Conservation (phyloP, 148 eudicot genomes). For the Cornus kousa region DNA sequence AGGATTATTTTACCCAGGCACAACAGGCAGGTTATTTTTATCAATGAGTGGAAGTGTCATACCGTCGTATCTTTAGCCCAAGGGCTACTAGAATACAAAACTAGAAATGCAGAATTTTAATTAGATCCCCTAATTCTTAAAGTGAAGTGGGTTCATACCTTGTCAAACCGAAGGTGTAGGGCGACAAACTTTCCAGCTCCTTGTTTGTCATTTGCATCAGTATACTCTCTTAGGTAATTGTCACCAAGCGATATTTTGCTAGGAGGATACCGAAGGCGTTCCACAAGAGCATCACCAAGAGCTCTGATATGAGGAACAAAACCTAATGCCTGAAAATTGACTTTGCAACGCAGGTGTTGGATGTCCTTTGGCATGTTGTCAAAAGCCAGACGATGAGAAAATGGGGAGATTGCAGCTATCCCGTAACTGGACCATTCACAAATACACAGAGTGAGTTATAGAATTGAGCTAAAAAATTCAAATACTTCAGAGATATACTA, state of each 20-base stretch:
- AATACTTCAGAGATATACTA: neutral
- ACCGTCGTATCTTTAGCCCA: neutral
- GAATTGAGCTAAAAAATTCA: neutral
- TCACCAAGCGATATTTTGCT: constrained; percentile 16
- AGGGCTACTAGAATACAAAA: neutral
- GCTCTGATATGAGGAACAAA: constrained; percentile 79
- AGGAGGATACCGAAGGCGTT: constrained; percentile 53
- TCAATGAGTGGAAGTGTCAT: neutral
- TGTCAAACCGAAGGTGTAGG: constrained; percentile 95
- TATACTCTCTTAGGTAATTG: constrained; percentile 14
- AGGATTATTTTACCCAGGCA: neutral
- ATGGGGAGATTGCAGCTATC: constrained; percentile 91
- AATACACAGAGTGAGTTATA: neutral
- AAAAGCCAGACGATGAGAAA: constrained; percentile 94
- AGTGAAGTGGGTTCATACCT: constrained; percentile 37
- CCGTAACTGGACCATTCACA: constrained; percentile 60
- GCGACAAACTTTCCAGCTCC: constrained; percentile 77
- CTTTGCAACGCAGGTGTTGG: constrained; percentile 84
- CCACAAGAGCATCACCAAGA: constrained; percentile 73
- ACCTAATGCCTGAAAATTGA: constrained; percentile 80
- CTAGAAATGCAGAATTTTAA: neutral
- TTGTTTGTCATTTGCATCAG: constrained; percentile 20
- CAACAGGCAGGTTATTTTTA: neutral
- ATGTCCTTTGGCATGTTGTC: constrained; percentile 73
- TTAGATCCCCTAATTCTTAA: neutral